Evolutionary conservation across 1,139 yeast genomes (phyloP), one percentile per base, ranked within the genome.

Genomic region (Pichia sp.): DNA sequence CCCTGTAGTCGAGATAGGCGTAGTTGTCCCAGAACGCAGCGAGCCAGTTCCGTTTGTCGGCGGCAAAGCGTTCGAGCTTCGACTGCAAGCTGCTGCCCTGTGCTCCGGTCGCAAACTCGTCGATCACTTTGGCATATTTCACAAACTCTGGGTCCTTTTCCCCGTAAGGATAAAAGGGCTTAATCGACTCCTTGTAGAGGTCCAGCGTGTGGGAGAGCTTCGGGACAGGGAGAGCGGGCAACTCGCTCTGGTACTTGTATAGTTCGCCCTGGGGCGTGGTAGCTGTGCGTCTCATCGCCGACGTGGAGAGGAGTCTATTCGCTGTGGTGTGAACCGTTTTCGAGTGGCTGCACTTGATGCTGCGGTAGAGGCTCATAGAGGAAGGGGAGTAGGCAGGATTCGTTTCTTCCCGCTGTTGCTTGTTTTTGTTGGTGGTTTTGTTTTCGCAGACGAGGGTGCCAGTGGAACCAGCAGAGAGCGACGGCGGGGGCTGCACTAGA

Each of bases 21-120:
- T 87, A 90, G 66, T 88, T 88, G 70, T 92, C 96, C 99, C 99
- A 93, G 79, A 87, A 90, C 59, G 82, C 87, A 54, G 89, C 82
- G 67, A 93, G 79, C 99, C 99, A 93, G 72, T 93, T 93, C 68
- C 89, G 85, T 53, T 71, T 74, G 55, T 68, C 72, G 44, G 72
- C 66, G 45, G 95, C 85, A 63, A 82, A 81, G 32, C 78, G 74
- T 46, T 72, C 68, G 55, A 93, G 78, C 61, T 93, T 80, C 54
- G 74, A 62, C 69, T 93, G 98, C 60, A 93, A 78, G 42, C 72
- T 72, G 49, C 75, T 75, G 15, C 90, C 88, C 43, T 82, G 82
- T n/a, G 41, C 29, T 6, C 81, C 72, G 53, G 74, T 71, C 56
- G 81, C 71, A 65, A 93, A 90, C 52, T 84, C 87, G 56, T 82